Evolutionary conservation across 441 rosid genomes (phyloP).

Genomic region (Cnidoscolus chayamansa): DNA sequence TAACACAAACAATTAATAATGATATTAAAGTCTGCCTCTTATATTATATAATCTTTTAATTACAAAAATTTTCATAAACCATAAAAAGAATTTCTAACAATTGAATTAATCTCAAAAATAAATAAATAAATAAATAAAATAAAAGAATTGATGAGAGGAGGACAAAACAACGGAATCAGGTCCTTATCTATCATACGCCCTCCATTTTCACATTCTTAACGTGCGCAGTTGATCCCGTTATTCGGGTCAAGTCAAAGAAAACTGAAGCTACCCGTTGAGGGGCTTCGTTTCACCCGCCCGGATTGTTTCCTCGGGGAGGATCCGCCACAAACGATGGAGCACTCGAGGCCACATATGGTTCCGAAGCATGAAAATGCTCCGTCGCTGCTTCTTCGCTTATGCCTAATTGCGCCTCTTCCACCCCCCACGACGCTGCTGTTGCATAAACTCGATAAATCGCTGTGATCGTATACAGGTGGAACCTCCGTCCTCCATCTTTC

Average conservation of each 20-base stretch:
- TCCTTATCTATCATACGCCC: too few species aligned
- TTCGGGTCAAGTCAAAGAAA: conserved; percentile 21
- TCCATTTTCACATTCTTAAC: too few species aligned
- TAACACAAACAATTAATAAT: too few species aligned
- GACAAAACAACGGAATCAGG: too few species aligned
- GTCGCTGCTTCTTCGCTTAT: conserved; percentile 32
- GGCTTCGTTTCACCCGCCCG: conserved; percentile 27
- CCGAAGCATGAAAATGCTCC: conserved; percentile 72
- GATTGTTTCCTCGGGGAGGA: conserved; percentile 17
- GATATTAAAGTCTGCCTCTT: too few species aligned
- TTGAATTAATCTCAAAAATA: too few species aligned
- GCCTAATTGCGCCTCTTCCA: conserved; percentile 18
- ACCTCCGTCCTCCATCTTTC: conserved; percentile 73
- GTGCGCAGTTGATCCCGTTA: too few species aligned
- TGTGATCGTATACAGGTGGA: conserved; percentile 54
- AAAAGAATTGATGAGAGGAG: too few species aligned
- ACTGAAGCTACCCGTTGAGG: conserved; percentile 31
- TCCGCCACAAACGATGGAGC: conserved; percentile 59
- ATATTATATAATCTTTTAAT: too few species aligned
- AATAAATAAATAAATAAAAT: too few species aligned
- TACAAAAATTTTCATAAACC: too few species aligned
- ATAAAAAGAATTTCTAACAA: too few species aligned
- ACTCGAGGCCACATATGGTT: conserved; percentile 64
- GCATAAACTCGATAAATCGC: conserved; percentile 34
- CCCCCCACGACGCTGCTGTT: conserved; percentile 12